Conservation (phyloP, 371 early-diverging fungal species). For the Rhizoclosmatium hyalinum region DNA sequence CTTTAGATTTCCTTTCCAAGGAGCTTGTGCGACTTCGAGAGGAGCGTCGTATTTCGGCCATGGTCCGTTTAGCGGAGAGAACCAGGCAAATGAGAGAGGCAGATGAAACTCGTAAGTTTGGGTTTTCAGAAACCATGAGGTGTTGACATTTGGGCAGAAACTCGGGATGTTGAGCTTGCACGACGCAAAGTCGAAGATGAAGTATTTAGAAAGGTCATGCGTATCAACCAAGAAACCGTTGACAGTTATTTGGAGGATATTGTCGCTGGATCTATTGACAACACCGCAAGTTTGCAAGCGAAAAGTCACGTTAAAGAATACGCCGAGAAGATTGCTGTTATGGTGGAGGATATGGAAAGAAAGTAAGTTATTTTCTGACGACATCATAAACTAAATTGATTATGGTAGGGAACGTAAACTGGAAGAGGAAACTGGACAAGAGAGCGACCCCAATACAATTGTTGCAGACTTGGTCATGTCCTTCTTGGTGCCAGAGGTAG, state of each 20-base stretch:
- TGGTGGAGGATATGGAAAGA: constrained; percentile 42
- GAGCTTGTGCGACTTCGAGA: constrained; percentile 59
- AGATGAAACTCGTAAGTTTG: constrained; percentile 50
- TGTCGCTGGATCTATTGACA: constrained; percentile 42
- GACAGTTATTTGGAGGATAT: constrained; percentile 59
- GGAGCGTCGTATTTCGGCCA: constrained; percentile 52
- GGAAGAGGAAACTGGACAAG: constrained; percentile 10
- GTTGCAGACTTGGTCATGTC: constrained; percentile 55
- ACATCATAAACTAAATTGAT: background rate
- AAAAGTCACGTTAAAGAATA: constrained; percentile 47
- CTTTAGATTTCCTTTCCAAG: constrained; percentile 57
- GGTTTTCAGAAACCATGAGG: background rate
- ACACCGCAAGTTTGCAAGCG: constrained; percentile 45
- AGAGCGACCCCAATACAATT: constrained; percentile 16
- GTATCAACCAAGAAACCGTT: constrained; percentile 60
- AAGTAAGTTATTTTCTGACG: constrained; percentile 24
- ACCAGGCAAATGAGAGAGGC: constrained; percentile 61
- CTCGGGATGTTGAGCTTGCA: constrained; percentile 51
- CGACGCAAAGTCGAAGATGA: constrained; percentile 52
- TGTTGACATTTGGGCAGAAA: constrained; percentile 24
- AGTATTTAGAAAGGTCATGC: constrained; percentile 57
- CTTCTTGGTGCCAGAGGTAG: constrained; percentile 62
- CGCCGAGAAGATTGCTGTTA: constrained; percentile 39
- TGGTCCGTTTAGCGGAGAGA: constrained; percentile 60
- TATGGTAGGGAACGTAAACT: background rate